Conservation (phyloP, 2,329 filamentous ascomycete species). For the Venturia effusa region DNA sequence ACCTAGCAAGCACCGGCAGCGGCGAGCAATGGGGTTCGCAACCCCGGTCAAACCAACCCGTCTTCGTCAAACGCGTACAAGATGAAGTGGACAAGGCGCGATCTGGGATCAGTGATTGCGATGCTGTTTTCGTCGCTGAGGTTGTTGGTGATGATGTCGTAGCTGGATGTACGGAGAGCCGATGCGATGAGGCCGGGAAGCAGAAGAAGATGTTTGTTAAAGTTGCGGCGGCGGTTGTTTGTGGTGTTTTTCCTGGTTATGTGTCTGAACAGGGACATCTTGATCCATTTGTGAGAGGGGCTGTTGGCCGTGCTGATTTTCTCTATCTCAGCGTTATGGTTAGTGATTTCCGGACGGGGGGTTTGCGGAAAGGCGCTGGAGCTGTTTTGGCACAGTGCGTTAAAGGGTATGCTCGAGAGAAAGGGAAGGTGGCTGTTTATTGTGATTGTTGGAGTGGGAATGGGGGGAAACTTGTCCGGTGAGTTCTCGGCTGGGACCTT, state of each 20-base stretch:
- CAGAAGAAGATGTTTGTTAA: background rate
- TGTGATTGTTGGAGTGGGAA: background rate
- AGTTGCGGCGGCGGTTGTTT: background rate
- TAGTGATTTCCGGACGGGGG: background rate
- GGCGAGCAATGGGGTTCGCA: background rate
- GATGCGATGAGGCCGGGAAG: background rate
- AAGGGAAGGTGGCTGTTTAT: background rate
- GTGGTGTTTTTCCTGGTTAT: background rate
- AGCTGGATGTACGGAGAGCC: background rate
- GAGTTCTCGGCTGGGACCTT: background rate
- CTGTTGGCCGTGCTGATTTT: background rate
- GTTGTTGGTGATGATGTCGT: background rate
- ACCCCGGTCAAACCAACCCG: background rate
- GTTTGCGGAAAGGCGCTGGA: background rate
- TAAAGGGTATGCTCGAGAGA: background rate
- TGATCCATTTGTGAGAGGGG: background rate
- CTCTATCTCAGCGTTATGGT: background rate
- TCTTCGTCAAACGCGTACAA: background rate
- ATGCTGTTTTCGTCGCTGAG: background rate
- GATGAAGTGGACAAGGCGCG: background rate
- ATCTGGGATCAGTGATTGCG: background rate
- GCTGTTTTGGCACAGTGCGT: background rate
- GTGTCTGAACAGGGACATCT: background rate
- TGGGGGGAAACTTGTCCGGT: background rate
- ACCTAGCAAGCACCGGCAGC: background rate